Evolutionary conservation across 805 yeast species (phyloP).

Genomic region (Kodamaea jinghongensis): DNA sequence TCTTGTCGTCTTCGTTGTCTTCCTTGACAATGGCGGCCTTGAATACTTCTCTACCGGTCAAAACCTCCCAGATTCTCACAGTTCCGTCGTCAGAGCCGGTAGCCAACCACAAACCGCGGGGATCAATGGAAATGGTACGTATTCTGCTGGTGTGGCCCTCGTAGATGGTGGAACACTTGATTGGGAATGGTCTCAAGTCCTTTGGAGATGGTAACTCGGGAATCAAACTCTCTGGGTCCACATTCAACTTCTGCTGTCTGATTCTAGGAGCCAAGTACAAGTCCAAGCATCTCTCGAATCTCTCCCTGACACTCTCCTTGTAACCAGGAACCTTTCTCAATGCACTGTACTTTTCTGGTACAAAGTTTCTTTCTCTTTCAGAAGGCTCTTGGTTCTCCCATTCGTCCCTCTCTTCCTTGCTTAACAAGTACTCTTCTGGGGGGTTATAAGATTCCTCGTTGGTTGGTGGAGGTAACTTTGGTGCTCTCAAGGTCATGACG

Average conservation of each 20-base stretch:
- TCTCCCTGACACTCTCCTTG: constrained; percentile 77
- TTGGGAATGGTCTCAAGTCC: constrained; percentile 96
- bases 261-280: constrained; percentile 95
- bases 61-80: constrained; percentile 93
- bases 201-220: constrained; percentile 97
- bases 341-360: constrained; percentile 79
- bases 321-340: constrained; percentile 94
- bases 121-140: constrained; percentile 80
- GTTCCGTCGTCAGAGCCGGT: constrained; percentile 98
- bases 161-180: constrained; percentile 77
- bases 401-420: constrained; percentile 69
- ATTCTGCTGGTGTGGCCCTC: constrained; percentile 83
- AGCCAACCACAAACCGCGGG: constrained; percentile 91
- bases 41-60: constrained; percentile 92
- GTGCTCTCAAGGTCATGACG: constrained; percentile 90
- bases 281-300: constrained; percentile 92
- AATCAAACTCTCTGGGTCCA: constrained; percentile 92
- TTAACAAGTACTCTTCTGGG: constrained; percentile 87
- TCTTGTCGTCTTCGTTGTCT: constrained; percentile 66
- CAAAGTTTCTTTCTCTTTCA: constrained; percentile 74
- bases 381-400: constrained; percentile 70
- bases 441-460: constrained; percentile 97
- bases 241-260: constrained; percentile 82
- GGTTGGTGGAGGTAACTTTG: constrained; percentile 93
- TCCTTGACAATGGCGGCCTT: constrained; percentile 50